These are phyloP conservation scores for Globisporangium viniferum DNA, from an alignment of 352 stramenopile species.

Conservation along the genomic window DNA sequence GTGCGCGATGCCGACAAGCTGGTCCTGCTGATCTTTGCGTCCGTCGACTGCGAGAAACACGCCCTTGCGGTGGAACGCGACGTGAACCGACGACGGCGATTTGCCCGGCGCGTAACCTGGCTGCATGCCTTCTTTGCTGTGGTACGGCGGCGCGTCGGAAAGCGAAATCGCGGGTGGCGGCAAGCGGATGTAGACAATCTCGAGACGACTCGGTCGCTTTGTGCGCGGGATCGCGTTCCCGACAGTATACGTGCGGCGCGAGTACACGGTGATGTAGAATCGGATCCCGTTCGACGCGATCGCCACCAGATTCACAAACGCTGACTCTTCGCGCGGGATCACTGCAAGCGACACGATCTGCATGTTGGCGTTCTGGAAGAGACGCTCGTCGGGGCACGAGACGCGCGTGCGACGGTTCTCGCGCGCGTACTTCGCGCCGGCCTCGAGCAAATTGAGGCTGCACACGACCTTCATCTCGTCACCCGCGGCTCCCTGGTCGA, in stretches of 20 bases:
- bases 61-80: constrained; percentile 73
- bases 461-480: constrained; percentile 65
- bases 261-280: constrained; percentile 92
- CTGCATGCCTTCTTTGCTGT: constrained; percentile 86
- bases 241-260: constrained; percentile 47
- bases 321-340: constrained; percentile 66
- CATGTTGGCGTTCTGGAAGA: constrained; percentile 67
- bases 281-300: constrained; percentile 91
- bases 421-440: constrained; percentile 76
- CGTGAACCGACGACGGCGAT: constrained; percentile 72
- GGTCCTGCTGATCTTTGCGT: constrained; percentile 72
- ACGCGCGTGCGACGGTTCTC: constrained; percentile 80
- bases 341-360: constrained; percentile 71
- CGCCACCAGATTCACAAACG: constrained; percentile 90
- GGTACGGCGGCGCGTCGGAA: constrained; percentile 74
- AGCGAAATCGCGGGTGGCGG: constrained; percentile 68
- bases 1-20: constrained; percentile 68
- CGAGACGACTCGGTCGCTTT: constrained; percentile 64
- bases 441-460: constrained; percentile 62
- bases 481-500: constrained; percentile 54
- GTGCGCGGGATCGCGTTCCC: constrained; percentile 32
- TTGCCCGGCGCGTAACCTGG: constrained; percentile 77
- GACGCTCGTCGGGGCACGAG: constrained; percentile 75
- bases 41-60: constrained; percentile 80
- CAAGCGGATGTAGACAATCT: constrained; percentile 81